Evolutionary conservation across 78 protist genomes (phyloP), one percentile per base, ranked within the genome.

Genomic region (Dictyostelium citrinum): DNA sequence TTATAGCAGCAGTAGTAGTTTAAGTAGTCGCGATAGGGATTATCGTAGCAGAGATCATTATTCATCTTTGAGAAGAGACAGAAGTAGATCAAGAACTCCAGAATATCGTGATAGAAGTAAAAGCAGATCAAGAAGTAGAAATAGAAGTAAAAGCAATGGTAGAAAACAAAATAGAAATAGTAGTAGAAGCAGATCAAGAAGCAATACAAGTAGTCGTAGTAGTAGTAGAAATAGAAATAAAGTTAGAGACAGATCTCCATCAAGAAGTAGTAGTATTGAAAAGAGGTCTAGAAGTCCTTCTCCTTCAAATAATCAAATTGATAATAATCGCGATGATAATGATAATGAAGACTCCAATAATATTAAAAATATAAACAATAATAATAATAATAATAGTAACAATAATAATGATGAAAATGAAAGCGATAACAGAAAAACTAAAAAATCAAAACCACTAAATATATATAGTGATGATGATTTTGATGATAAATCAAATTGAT

Each of bases 81-180:
- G 29, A 60, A 60, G 70, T 60, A 60, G 70, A 60, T 24, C 33
- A 24, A 60, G 68, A 58, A 70, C 35, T 16, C n/a, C 39, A 29
- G 78, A 71, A 11, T 80, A 84, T 74, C 64, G 64, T 33, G 51
- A 84, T 49, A 46, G n/a, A 16, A 24, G 51, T 49, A 46, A 49
- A 77, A 70, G 77, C 20, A 29, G 51, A 37, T 41, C n/a, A 29
- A 29, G 51, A 33, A 16, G 41, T 41, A 29, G 39, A 24, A 29
- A 24, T 3, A 67, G 75, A 12, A 29, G 37, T 67, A 29, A 24
- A 67, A 67, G 39, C 14, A 67, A 12, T 29, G 39, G 14, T 12
- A 67, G 75, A 67, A 29, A 29, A 74, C 31, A 29, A 27, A 39
- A 45, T 39, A 39, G 29, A 72, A 39, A 14, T 39, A 39, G 14